A percentile compares a stretch with the other conserved stretches of the same genome.
phyloP scores from a whole-genome alignment of 805 yeast species.

The Tetrapisispora fleetii region DNA sequence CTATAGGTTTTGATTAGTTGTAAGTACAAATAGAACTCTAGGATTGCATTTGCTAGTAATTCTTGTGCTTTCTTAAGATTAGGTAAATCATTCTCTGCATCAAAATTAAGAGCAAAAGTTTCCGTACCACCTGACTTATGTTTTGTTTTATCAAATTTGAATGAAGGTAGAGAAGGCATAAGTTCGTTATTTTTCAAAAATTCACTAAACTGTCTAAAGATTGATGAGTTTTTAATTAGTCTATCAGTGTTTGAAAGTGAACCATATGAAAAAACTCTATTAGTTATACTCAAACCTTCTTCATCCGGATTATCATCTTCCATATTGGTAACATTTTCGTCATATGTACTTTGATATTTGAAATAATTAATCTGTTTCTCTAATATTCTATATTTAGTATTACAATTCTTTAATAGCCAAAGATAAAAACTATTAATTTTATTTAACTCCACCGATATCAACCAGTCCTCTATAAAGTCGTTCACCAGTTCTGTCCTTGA shows the following conservation, averaged over 20 bases:
- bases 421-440: conserved; percentile 28
- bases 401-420: conserved; percentile 23
- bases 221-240: background rate
- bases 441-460: conserved; percentile 20
- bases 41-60: conserved; percentile 22
- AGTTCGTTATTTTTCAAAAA: conserved; percentile 1
- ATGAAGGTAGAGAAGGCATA: conserved; percentile 2
- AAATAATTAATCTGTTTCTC: conserved; percentile 19
- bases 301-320: background rate
- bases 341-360: conserved; percentile 5
- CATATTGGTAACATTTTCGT: background rate
- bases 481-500: conserved; percentile 4
- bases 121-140: background rate
- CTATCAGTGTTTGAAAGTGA: background rate
- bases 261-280: conserved; percentile 1
- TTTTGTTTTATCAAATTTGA: background rate
- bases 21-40: conserved; percentile 24
- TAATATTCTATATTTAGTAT: conserved; percentile 15
- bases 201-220: background rate
- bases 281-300: background rate
- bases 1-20: conserved; percentile 39
- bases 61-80: conserved; percentile 5
- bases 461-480: conserved; percentile 27
- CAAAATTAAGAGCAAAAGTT: background rate
- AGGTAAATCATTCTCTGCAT: background rate